Base-by-base conservation (phyloP, 1,284 basidiomycete genomes). In the Malassezia japonica region DNA sequence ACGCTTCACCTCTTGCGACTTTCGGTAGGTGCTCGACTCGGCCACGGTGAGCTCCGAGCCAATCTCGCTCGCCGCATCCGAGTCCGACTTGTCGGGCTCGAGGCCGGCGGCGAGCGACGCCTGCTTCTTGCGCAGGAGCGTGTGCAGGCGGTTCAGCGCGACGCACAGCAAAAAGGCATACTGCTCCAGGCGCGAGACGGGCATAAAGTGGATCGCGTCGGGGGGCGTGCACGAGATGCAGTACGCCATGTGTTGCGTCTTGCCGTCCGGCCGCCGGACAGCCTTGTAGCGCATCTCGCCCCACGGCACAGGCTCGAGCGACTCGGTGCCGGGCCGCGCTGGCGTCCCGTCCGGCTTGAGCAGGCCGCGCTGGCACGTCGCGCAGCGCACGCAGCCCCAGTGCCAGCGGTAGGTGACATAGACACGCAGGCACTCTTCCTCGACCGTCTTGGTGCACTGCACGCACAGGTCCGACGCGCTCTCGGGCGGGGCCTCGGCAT, bases 341-440 rank as follows among this genome's bases (percentile, higher is more conserved):
- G 41, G 15, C 16, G 12, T 42, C 24, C 45, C 39, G 27, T 53
- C 50, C 15, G 45, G 28, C 27, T 23, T 20, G 15, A 43, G 16
- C 25, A 39, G n/a, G 21, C 40, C 35, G 24, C 65, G 59, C 45
- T 55, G 84, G 67, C 94, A 96, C 16, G 76, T 77, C 12, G 75
- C 75, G 65, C 92, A 99, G 57, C 84, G 82, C 37, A 99, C 77
- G 73, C 92, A 99, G 25, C 85, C 80, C 2, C 87, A 86, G 75
- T 98, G 94, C 94, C 94, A 98, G 44, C 94, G 81, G 68, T 89
- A 83, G 75, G 90, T 91, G 27, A 89, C 90, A 31, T 90, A 91
- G 25, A 92, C 77, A 49, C 92, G 80, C 34, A 88, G 83, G 68
- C 94, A 98, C 66, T 98, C 92, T 72, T 99, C 94, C 74, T 99